A percentile compares a stretch with the other conserved stretches of the same genome.
phyloP scores from a whole-genome alignment of 1,284 basidiomycete species.

The Sporisorium iseilematis-ciliati region DNA sequence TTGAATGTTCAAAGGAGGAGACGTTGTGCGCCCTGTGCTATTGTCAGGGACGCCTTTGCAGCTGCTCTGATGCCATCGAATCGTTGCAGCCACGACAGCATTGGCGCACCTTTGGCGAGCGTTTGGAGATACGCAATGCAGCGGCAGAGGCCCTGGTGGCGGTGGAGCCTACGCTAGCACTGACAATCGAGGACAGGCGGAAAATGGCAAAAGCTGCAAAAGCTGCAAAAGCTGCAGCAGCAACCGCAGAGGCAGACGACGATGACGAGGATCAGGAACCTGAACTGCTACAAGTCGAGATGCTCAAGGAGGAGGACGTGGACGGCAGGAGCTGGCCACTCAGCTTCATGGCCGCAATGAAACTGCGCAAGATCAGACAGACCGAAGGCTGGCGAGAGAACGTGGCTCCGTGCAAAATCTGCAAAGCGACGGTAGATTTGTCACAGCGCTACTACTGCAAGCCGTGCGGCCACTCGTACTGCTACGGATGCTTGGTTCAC shows the following conservation, averaged over 20 bases:
- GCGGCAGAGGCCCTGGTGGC: constrained; percentile 26
- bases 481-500: constrained; percentile 45
- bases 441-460: constrained; percentile 42
- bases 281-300: constrained; percentile 8
- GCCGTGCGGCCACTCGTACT: constrained; percentile 43
- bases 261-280: constrained; percentile 18
- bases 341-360: constrained; percentile 43
- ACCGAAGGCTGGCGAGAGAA: constrained; percentile 10
- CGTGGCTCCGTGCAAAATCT: constrained; percentile 35
- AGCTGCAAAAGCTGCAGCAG: too few species aligned
- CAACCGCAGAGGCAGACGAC: too few species aligned
- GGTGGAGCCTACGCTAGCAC: constrained; percentile 7
- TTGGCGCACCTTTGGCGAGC: constrained; percentile 33
- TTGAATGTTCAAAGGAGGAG: constrained; percentile 37
- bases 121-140: constrained; percentile 32
- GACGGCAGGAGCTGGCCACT: constrained; percentile 32
- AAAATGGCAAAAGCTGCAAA: neutral
- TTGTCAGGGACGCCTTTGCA: constrained; percentile 42
- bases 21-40: constrained; percentile 50
- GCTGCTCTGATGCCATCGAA: constrained; percentile 24
- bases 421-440: constrained; percentile 31
- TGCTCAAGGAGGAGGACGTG: constrained; percentile 22
- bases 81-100: constrained; percentile 37
- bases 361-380: constrained; percentile 33
- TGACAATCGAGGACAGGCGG: neutral